A percentile compares a stretch with the other conserved stretches of the same genome.
These are phyloP conservation scores for Neoscytalidium dimidiatum DNA, from an alignment of 2,329 filamentous ascomycete species.

Conservation along the genomic window DNA sequence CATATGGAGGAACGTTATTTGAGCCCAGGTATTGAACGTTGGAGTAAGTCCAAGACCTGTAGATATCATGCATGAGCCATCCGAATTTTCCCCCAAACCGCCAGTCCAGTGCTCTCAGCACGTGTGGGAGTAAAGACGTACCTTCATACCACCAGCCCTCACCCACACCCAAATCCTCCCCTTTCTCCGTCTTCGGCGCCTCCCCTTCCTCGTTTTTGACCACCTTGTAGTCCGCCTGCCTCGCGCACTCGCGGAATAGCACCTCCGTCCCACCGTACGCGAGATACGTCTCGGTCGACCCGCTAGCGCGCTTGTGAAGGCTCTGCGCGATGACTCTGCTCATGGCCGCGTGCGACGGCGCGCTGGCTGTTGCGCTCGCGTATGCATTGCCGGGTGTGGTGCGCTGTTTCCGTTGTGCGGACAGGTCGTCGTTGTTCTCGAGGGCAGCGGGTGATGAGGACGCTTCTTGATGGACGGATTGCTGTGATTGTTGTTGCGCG, in stretches of 20 bases:
- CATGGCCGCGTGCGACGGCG: conserved; percentile 11
- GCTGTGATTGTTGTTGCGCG: neutral
- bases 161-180: conserved; percentile 78
- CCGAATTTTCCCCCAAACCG: neutral
- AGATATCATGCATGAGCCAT: too few species aligned
- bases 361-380: neutral
- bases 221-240: conserved; percentile 75
- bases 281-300: conserved; percentile 65
- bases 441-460: conserved; percentile 16
- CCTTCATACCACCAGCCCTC: conserved; percentile 80
- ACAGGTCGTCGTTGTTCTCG: conserved; percentile 18
- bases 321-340: conserved; percentile 27
- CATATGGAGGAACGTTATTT: conserved; percentile 95
- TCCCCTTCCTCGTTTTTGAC: conserved; percentile 67
- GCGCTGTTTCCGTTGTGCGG: conserved; percentile 19
- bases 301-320: conserved; percentile 34
- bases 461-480: neutral
- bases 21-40: conserved; percentile 94
- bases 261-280: conserved; percentile 78
- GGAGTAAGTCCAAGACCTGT: conserved; percentile 75
- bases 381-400: conserved; percentile 3
- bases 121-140: conserved; percentile 44
- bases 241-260: conserved; percentile 74
- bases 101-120: neutral
- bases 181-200: conserved; percentile 71